Conservation (phyloP, 768 basidiomycete genomes). For the Goffeauzyma gilvescens region DNA sequence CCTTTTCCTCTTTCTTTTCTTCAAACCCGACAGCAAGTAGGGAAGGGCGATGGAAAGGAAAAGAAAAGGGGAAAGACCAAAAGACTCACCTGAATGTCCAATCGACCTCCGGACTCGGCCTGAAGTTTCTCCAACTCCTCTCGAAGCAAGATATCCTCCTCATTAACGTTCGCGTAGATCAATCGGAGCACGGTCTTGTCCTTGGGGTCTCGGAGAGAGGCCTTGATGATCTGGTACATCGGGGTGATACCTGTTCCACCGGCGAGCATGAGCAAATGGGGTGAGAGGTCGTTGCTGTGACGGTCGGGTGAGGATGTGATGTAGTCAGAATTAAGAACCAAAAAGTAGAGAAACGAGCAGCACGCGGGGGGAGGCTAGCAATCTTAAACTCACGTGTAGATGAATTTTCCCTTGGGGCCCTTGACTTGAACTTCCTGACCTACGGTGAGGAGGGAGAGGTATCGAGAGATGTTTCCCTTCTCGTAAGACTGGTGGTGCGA, state of each 20-base stretch:
- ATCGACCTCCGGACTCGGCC: slow-evolving; percentile 43
- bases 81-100: slow-evolving; percentile 44
- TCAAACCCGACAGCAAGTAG: not conserved
- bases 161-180: slow-evolving; percentile 90
- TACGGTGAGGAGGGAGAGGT: slow-evolving; percentile 60
- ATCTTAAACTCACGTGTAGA: slow-evolving; percentile 39
- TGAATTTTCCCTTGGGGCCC: slow-evolving; percentile 91
- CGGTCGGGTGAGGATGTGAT: too few species aligned
- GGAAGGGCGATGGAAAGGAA: not conserved
- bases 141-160: slow-evolving; percentile 79
- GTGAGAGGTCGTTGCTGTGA: slow-evolving; percentile 42
- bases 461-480: slow-evolving; percentile 85
- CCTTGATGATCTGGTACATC: slow-evolving; percentile 94
- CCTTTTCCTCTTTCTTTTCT: not conserved
- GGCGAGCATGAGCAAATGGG: slow-evolving; percentile 84
- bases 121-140: slow-evolving; percentile 67
- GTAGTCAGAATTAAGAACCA: too few species aligned
- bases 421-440: slow-evolving; percentile 79
- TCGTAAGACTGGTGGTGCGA: slow-evolving; percentile 75
- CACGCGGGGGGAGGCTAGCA: not conserved
- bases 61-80: not conserved
- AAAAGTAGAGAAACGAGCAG: not conserved
- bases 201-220: slow-evolving; percentile 69
- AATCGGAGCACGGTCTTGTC: slow-evolving; percentile 68
- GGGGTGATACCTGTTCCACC: slow-evolving; percentile 98